phyloP scores from a whole-genome alignment of 257 asterid genomes.

The Solanum etuberosum region DNA sequence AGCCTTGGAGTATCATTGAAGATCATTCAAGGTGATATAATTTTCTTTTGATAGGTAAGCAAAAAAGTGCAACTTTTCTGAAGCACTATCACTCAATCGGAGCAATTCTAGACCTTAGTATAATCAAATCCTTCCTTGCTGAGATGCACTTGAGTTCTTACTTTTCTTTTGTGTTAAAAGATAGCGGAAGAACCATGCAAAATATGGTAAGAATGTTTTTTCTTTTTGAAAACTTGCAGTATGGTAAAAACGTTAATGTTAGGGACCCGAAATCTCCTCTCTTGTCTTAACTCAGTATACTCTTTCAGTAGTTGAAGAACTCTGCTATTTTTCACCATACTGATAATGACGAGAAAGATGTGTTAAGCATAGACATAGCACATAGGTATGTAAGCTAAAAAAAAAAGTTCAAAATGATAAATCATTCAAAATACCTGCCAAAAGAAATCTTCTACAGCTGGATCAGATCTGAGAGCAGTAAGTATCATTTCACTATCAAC shows the following conservation, averaged over 20 bases:
- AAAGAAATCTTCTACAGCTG: constrained; percentile 88
- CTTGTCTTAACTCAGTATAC: neutral
- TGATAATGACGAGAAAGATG: neutral
- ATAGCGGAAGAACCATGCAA: neutral
- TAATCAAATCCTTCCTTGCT: neutral
- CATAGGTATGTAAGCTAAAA: constrained; percentile 3
- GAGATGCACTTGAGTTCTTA: neutral
- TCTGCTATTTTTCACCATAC: neutral
- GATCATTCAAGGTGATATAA: neutral
- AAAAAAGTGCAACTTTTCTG: neutral
- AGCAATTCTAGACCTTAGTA: neutral
- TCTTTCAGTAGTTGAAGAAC: neutral
- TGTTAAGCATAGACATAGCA: neutral
- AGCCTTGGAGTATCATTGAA: neutral
- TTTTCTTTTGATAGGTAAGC: neutral
- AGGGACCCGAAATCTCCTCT: neutral
- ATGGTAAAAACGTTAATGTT: neutral
- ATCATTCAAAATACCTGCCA: constrained; percentile 56
- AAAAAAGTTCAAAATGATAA: neutral
- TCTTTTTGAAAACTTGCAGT: neutral
- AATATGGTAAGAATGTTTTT: no score
- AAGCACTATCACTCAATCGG: neutral
- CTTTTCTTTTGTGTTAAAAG: neutral
- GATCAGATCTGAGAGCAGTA: constrained; percentile 57
- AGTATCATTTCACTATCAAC: constrained; percentile 63